Base-by-base conservation (phyloP, 495 filamentous ascomycete genomes). In the Neurospora terricola region DNA sequence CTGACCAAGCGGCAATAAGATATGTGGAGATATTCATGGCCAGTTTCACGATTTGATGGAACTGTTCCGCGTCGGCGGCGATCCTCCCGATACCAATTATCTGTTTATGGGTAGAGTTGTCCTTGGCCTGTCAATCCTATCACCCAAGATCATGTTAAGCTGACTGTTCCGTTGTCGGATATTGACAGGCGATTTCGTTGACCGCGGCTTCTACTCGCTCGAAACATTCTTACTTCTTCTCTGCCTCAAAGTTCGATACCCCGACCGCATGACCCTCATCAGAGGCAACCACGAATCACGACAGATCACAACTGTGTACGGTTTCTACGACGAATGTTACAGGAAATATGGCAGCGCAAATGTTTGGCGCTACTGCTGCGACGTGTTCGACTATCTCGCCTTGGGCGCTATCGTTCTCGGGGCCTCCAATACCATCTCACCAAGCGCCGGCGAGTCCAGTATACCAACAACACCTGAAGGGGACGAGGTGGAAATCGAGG, bases 11-110 rank as follows among this genome's bases (percentile, higher is more conserved):
- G 34, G 43, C 8, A 72, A 37, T 18, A 38, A 90, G 90, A 98
- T 99, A 88, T 99, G 96, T 80, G 96, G 96, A 70, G 96, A 99
- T 79, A 99, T 99, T 75, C 95, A 99, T 77, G 96, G 96, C 74
- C 96, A 99, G 80, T 99, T 99, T 78, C 96, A 99, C 81, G 96
- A 99, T 78, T 80, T 99, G 77, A 99, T 99, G 96, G 96, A 99
- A 83, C 88, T 99, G 21, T 99, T 99, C 81, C 90, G 94, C 69
- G 94, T 98, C 16, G 96, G 96, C 72, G 96, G 96, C 42, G 93
- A 97, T 78, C 93, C 96, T 3, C 96, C 96, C 21, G 96, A 99
- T 77, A 99, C 96, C 27, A 97, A 98, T 80, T 99, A 99, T 81
- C 89, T 99, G 0, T 99, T 99, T 84, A 97, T 98, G 94, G 94